Evolutionary conservation across 163 green algal species (phyloP).

Genomic region (Trebouxia gelatinosa): DNA sequence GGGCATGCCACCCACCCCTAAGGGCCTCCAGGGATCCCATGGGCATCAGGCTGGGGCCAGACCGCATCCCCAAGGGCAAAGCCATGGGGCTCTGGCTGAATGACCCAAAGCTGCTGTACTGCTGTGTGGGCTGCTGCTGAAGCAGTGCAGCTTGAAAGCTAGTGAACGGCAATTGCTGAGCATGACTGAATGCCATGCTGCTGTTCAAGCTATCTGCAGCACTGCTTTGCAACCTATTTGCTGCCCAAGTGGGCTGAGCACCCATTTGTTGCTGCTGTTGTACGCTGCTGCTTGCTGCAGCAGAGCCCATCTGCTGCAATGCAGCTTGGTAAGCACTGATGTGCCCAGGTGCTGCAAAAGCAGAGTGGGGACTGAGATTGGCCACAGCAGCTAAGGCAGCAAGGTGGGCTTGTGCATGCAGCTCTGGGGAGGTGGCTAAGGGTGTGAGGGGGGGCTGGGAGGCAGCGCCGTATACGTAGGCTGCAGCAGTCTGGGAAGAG

Average conservation of each 20-base stretch:
- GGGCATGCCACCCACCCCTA: slow-evolving; percentile 24
- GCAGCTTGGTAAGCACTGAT: not conserved
- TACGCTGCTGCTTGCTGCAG: not conserved
- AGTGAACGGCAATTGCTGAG: no score
- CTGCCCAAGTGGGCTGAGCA: no score
- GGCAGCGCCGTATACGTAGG: no score
- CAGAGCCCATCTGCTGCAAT: slow-evolving; percentile 8
- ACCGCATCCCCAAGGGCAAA: not conserved
- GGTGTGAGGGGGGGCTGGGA: no score
- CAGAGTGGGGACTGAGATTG: not conserved
- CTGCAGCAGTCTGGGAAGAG: no score
- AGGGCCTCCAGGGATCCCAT: slow-evolving; percentile 37
- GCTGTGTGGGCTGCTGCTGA: not conserved
- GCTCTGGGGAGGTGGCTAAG: not conserved
- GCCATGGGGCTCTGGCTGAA: slow-evolving; percentile 7
- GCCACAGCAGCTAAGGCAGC: slow-evolving; percentile 21
- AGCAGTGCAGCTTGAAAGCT: not conserved
- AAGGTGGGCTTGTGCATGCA: not conserved
- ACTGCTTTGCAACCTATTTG: no score
- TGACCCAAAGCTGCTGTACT: slow-evolving; percentile 20
- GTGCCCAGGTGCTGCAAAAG: not conserved
- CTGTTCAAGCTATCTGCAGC: not conserved
- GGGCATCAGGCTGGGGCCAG: not conserved
- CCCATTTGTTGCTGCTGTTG: not conserved
- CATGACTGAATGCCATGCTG: slow-evolving; percentile 11